Evolutionary conservation across 108 stramenopile species (phyloP).

Genomic region (Pseudonitzschia multistriata): DNA sequence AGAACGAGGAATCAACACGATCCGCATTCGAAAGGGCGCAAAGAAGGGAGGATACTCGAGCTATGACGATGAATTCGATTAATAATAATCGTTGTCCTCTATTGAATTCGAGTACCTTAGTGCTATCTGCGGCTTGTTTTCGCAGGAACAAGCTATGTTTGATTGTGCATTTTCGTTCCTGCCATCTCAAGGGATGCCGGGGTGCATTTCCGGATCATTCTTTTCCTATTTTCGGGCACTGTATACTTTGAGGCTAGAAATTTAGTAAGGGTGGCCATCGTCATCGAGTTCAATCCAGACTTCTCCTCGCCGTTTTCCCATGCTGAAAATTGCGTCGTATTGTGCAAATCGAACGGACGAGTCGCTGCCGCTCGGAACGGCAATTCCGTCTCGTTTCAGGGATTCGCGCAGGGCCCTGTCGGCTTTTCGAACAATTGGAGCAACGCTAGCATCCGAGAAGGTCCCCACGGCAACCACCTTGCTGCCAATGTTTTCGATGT

Average conservation of each 20-base stretch:
- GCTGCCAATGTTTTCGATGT: constrained; percentile 40
- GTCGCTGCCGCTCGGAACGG: constrained; percentile 19
- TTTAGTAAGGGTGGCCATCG: constrained; percentile 47
- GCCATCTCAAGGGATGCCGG: no score
- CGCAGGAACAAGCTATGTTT: no score
- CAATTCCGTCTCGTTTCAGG: constrained; percentile 64
- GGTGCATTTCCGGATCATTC: no score
- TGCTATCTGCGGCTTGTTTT: no score
- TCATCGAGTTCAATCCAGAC: constrained; percentile 86
- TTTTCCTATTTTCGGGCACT: no score
- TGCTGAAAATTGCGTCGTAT: constrained; percentile 86
- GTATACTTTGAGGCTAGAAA: no score
- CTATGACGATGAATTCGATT: constrained; percentile 37
- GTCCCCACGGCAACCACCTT: constrained; percentile 69
- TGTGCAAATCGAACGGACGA: constrained; percentile 75
- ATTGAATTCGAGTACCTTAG: no score
- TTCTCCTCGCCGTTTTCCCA: constrained; percentile 84
- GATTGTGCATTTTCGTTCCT: no score
- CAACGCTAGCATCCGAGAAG: constrained; percentile 80
- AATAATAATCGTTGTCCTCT: background rate
- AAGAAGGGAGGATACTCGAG: constrained; percentile 22
- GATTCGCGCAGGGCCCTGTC: constrained; percentile 56
- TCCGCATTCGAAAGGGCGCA: constrained; percentile 28
- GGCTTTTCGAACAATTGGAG: constrained; percentile 71
- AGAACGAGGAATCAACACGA: constrained; percentile 29